Base-by-base conservation (phyloP, 129 eudicot species). In the Saussurea involucrata region DNA sequence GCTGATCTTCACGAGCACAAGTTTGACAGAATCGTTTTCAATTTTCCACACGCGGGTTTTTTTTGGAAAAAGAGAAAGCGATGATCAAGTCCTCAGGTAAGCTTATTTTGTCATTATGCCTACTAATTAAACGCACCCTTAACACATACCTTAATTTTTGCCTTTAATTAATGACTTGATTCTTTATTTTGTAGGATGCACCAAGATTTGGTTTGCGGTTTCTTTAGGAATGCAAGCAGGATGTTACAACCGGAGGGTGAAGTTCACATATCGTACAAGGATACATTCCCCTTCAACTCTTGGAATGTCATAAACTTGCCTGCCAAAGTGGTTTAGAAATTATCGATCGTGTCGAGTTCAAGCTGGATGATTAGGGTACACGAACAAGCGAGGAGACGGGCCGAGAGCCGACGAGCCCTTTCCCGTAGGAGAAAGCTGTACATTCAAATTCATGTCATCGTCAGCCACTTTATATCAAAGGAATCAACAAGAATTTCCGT, bases 221-320 rank as follows among this genome's bases (percentile, higher is more conserved):
- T 89, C 74, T 92, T 92, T 6, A 57, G 21, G 24, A 87, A 78
- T 65, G 93, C 96, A 31, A 77, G 91, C 32, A 20, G 77, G 46
- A 82, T 92, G 89, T n/a, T n/a, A n/a, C n/a, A n/a, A n/a, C n/a
- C n/a, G n/a, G n/a, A n/a, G n/a, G n/a, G n/a, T n/a, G n/a, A n/a
- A n/a, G n/a, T n/a, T n/a, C n/a, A n/a, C n/a, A n/a, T n/a, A n/a
- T n/a, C n/a, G 61, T 92, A 63, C 87, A 92, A 92, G 74, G 86
- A 81, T 9, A 33, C 81, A 0, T 5, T 58, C 69, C 93, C 97
- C 15, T 92, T 77, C 17, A 3, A 58, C 78, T 4, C 6, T 9
- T 92, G 98, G 96, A 82, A 84, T 55, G 68, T 92, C 37, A 76
- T 84, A 84, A 86, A 64, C 86, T 92, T 29, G 96, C 82, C 9